Base-by-base conservation (phyloP, 148 eudicot genomes). In the Oxyria digyna region DNA sequence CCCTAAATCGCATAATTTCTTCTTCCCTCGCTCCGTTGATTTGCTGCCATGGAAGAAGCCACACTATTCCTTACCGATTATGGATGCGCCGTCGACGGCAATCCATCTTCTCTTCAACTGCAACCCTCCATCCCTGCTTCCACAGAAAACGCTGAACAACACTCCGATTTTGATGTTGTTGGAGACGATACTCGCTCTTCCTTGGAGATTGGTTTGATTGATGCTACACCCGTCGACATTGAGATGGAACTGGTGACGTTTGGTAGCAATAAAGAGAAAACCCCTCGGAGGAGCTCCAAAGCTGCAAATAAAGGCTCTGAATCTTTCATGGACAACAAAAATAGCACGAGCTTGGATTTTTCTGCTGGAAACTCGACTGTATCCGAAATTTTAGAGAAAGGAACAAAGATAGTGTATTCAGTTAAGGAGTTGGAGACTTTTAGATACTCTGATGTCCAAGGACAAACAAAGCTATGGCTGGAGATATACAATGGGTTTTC, bases 391-490 rank as follows among this genome's bases (percentile, higher is more conserved):
- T 10, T 4, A 31, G 67, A 71, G 65, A 49, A 52, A 21, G 74
- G 42, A 29, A 4, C 43, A 31, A 79, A 77, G 77, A 27, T 62
- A 26, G 42, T 48, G 69, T 81, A 81, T 67, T 71, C 87, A 35
- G 78, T 76, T 76, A 70, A 79, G 69, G 75, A 77, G 42, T 12
- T 81, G 82, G 85, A 79, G 70, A 37, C 67, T 10, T 26, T 83
- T 80, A 83, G 83, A 70, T 83, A 42, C 78, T 54, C 73, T 65
- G 74, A 79, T 65, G 65, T 71, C 45, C 78, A 81, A 55, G 78
- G 62, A 17, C 85, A 86, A 77, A 78, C 49, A 73, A 83, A 74
- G 73, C 71, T 79, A 42, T 86, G 90, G 90, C 50, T 67, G 69
- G 74, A 74, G 63, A 66, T 79, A 31, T 81, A 76, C 67, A 73